phyloP scores from a whole-genome alignment of 2,329 filamentous ascomycete species.

The Neurospora sp. region DNA sequence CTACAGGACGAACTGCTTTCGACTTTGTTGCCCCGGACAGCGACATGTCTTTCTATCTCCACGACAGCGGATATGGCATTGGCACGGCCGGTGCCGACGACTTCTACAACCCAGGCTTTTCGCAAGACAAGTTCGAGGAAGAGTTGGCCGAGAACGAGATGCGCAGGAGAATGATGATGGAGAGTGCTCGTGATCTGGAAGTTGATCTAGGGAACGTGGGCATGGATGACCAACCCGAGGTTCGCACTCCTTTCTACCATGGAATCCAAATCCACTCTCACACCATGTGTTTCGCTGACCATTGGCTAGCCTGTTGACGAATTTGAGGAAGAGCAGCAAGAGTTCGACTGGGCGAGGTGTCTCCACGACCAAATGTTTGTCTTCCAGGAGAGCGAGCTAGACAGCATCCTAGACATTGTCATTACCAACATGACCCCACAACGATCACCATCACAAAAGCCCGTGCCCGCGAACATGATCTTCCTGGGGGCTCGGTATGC shows the following conservation, averaged over 20 bases:
- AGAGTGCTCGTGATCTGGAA: slow-evolving; percentile 92
- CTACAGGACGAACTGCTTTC: slow-evolving; percentile 84
- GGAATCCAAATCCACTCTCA: not conserved
- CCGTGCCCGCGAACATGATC: slow-evolving; percentile 92
- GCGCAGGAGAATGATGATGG: slow-evolving; percentile 97
- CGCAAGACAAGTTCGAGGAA: slow-evolving; percentile 89
- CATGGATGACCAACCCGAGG: slow-evolving; percentile 90
- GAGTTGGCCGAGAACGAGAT: slow-evolving; percentile 95
- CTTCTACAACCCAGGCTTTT: slow-evolving; percentile 88
- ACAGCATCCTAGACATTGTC: slow-evolving; percentile 85
- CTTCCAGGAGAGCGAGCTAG: slow-evolving; percentile 89
- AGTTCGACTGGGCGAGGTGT: slow-evolving; percentile 93
- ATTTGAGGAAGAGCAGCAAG: slow-evolving; percentile 77
- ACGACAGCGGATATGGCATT: slow-evolving; percentile 87
- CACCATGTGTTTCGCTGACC: slow-evolving; percentile 17
- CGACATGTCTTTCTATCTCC: slow-evolving; percentile 91
- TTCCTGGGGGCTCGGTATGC: slow-evolving; percentile 94
- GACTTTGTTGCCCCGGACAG: slow-evolving; percentile 94
- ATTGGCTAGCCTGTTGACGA: slow-evolving; percentile 58
- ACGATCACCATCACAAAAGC: slow-evolving; percentile 91
- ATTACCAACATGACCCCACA: slow-evolving; percentile 98
- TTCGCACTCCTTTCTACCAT: slow-evolving; percentile 23
- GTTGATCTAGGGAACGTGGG: slow-evolving; percentile 93
- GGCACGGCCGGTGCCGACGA: slow-evolving; percentile 78
- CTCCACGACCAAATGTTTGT: slow-evolving; percentile 99